Conservation (phyloP, 495 filamentous ascomycete genomes). For the Collariella sp. region DNA sequence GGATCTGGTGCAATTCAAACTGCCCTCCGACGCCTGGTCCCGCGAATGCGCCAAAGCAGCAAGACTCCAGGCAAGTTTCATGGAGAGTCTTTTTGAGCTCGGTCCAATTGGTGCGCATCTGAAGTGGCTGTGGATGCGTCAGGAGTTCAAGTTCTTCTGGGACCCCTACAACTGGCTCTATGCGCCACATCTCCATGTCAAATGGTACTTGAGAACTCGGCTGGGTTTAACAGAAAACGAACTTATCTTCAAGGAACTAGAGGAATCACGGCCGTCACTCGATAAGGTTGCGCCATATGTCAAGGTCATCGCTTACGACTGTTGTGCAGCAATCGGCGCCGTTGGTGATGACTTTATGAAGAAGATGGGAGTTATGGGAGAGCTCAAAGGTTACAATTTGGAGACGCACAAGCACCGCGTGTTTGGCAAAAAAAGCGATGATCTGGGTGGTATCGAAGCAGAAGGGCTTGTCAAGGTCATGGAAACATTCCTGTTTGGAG, state of each 20-base stretch:
- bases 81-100: neutral
- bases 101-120: conserved; percentile 16
- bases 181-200: conserved; percentile 1
- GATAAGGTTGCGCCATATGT: neutral
- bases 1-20: neutral
- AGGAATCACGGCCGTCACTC: neutral
- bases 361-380: neutral
- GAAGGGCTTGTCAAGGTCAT: neutral
- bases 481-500: conserved; percentile 8
- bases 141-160: conserved; percentile 22
- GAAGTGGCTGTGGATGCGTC: conserved; percentile 11
- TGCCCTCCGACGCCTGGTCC: conserved; percentile 17
- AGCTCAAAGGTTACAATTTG: conserved; percentile 9
- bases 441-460: conserved; percentile 11
- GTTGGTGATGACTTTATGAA: conserved; percentile 18
- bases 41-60: conserved; percentile 14
- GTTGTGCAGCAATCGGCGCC: conserved; percentile 18
- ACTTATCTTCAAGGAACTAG: neutral
- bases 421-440: neutral
- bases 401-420: conserved; percentile 6
- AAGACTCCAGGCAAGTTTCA: conserved; percentile 1
- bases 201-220: conserved; percentile 13
- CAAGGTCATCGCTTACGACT: conserved; percentile 16
- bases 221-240: neutral
- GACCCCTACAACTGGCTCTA: conserved; percentile 14